Evolutionary conservation across 164 flowering plant species (phyloP).

Genomic region (Dillenia suffruticosa): DNA sequence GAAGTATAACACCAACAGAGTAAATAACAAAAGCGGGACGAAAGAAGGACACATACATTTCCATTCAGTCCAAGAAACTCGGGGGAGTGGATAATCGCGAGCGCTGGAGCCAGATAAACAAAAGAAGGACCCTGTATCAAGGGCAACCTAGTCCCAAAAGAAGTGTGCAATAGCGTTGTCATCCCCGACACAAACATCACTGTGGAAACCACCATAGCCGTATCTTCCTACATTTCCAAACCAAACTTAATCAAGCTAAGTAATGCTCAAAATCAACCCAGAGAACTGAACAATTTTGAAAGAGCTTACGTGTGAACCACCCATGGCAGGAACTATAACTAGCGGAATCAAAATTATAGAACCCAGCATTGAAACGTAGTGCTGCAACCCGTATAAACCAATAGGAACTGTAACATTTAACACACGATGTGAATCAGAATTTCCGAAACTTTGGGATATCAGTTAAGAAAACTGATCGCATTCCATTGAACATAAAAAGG

Average conservation of each 20-base stretch:
- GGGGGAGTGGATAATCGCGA: conserved; percentile 88
- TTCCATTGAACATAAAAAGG: neutral
- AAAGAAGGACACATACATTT: conserved; percentile 44
- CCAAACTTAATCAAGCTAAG: conserved; percentile 1
- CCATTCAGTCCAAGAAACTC: conserved; percentile 74
- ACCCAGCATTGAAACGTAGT: conserved; percentile 83
- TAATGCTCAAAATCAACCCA: neutral
- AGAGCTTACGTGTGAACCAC: conserved; percentile 71
- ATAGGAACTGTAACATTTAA: conserved; percentile 71
- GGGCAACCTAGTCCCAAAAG: conserved; percentile 89
- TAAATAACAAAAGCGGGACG: neutral
- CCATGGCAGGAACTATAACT: conserved; percentile 98
- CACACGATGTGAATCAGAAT: neutral
- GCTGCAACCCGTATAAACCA: conserved; percentile 90
- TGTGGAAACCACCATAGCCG: conserved; percentile 80
- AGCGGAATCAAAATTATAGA: conserved; percentile 91
- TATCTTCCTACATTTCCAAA: conserved; percentile 72
- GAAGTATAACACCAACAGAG: too few relatives aligned
- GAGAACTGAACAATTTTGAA: conserved; percentile 2
- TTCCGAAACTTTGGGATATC: too few relatives aligned
- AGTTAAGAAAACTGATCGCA: too few relatives aligned
- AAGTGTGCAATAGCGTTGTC: conserved; percentile 84
- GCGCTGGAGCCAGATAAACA: conserved; percentile 88
- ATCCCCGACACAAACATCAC: conserved; percentile 86
- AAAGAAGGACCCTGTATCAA: conserved; percentile 95